Evolutionary conservation across 163 green algal species (phyloP).

Genomic region (Volvox carteri): DNA sequence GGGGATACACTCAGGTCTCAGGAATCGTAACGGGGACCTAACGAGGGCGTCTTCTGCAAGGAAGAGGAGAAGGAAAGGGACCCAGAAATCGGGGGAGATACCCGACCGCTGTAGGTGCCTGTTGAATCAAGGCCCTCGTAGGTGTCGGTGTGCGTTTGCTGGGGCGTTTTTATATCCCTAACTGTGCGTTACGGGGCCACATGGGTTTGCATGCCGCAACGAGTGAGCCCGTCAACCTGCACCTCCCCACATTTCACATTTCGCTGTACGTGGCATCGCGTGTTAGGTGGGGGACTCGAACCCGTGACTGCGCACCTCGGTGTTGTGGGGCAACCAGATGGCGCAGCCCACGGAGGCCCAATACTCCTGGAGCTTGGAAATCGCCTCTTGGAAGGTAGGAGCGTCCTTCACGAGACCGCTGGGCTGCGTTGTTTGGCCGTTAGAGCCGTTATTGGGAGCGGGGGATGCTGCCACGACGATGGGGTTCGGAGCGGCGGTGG

Average conservation of each 20-base stretch:
- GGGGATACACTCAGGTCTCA: too few species aligned
- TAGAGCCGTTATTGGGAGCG: background rate
- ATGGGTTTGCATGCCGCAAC: too few species aligned
- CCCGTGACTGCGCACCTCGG: conserved; percentile 78
- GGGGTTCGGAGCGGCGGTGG: background rate
- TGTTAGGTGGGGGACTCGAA: background rate
- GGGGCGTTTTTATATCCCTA: too few species aligned
- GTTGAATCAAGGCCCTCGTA: too few species aligned
- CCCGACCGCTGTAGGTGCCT: too few species aligned
- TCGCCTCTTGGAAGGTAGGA: conserved; percentile 95
- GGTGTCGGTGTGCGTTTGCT: too few species aligned
- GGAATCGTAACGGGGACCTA: too few species aligned
- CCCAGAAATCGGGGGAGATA: too few species aligned
- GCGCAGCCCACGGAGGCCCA: conserved; percentile 92
- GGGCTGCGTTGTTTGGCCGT: background rate
- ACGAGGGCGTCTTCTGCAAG: too few species aligned
- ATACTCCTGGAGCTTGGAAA: conserved; percentile 93
- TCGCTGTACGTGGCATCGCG: background rate
- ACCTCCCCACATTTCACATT: background rate
- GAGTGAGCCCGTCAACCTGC: too few species aligned
- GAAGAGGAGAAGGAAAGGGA: too few species aligned
- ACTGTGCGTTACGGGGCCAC: too few species aligned
- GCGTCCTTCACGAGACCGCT: conserved; percentile 46
- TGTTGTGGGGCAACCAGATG: conserved; percentile 97
- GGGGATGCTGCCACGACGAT: background rate